Evolutionary conservation across 495 filamentous ascomycete species (phyloP).

Genomic region (Lentithecium fluviatile): DNA sequence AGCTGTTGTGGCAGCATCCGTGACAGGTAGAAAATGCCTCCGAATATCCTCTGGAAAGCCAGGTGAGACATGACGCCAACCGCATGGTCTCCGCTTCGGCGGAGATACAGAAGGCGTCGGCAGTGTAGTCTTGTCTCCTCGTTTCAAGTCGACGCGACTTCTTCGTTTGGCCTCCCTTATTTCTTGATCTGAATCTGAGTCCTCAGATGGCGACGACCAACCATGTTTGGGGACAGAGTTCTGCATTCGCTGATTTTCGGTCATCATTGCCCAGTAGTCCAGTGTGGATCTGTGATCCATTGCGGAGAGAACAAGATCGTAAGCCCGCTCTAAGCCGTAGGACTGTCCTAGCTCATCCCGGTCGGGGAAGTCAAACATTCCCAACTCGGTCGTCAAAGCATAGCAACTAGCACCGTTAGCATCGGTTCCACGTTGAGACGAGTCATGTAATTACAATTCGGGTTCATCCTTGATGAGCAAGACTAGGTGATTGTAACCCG

Average conservation of each 20-base stretch:
- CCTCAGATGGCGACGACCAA: too few relatives aligned
- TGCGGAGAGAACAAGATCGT: background rate
- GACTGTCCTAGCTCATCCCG: background rate
- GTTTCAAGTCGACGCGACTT: background rate
- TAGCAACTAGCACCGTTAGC: background rate
- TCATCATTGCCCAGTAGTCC: background rate
- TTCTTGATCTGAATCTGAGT: background rate
- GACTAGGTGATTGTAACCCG: background rate
- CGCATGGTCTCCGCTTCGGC: background rate
- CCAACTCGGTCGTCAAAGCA: background rate
- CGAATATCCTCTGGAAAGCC: background rate
- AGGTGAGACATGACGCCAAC: background rate
- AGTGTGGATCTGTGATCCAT: background rate
- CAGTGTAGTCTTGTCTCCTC: background rate
- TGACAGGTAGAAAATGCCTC: too few relatives aligned
- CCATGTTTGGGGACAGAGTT: too few relatives aligned
- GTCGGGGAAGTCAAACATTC: background rate
- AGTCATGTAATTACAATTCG: background rate
- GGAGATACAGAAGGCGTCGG: background rate
- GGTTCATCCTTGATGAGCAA: background rate
- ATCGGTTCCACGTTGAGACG: background rate
- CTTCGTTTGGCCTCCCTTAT: background rate
- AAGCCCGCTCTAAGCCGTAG: background rate
- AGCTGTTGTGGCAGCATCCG: too few relatives aligned
- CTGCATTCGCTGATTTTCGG: too few relatives aligned